Evolutionary conservation across 2,329 filamentous ascomycete species (phyloP), one percentile per base, ranked within the genome.

Genomic region (Aspergillus sp.): DNA sequence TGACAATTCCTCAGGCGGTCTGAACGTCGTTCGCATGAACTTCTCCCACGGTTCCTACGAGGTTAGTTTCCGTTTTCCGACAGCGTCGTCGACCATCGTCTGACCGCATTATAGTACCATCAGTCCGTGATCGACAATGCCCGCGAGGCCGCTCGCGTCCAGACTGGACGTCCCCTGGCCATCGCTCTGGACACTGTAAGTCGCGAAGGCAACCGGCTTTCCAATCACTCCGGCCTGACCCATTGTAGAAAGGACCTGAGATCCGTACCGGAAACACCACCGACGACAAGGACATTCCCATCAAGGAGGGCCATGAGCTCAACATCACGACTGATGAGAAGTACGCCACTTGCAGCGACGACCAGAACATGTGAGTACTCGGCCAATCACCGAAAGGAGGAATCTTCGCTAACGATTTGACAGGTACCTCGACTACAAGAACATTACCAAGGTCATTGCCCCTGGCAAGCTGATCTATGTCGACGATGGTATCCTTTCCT

Each of bases 11-110:
- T 62, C 60, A 79, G 88, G 87, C 61, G 94, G 94, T 77, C 87
- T 97, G 68, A 97, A 97, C 78, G 91, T 99, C 64, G 94, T 97
- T 65, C 93, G 94, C 79, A 99, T 99, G 94, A 99, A 99, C 88
- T 97, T 97, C 75, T 96, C 89, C 61, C 90, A 95, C 77, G 90
- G 90, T 68, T 87, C 86, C 63, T 94, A 97, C 76, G 92, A 87
- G 73, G 79, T 82, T 69, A 55, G 65, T 57, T 38, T 45, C 48
- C 33, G 22, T 17, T 36, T 30, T 47, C 14, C 14, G 36, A 10
- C 24, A 9, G 24, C 24, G 24, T 19, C 16, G 22, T 40, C 22
- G 11, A 24, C n/a, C 30, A 20, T 41, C 17, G 7, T 42, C 35
- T 42, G 47, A 42, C 49, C 30, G 14, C 33, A 48, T 13, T 54